Conservation (phyloP, 2,329 filamentous ascomycete species). For the Aureobasidium mangrovei region DNA sequence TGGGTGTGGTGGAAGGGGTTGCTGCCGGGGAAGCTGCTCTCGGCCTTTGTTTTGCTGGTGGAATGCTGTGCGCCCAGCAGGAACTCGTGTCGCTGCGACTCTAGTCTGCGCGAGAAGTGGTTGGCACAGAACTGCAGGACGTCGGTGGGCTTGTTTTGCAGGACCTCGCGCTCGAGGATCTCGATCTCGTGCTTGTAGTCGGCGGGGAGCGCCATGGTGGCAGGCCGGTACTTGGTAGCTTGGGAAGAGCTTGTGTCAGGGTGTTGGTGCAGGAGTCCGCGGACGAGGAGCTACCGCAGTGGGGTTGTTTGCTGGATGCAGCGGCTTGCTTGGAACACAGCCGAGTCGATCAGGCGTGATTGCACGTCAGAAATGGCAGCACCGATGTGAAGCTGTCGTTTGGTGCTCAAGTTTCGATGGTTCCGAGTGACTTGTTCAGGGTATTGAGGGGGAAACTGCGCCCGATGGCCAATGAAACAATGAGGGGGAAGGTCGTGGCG, state of each 20-base stretch:
- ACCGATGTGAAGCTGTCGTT: constrained; percentile 6
- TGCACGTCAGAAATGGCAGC: neutral
- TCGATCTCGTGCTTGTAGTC: constrained; percentile 55
- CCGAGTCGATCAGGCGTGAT: neutral
- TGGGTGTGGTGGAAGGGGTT: constrained; percentile 60
- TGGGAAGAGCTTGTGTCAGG: constrained; percentile 7
- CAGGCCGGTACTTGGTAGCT: constrained; percentile 7
- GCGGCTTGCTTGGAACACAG: neutral
- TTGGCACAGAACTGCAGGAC: constrained; percentile 63
- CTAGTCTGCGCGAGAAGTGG: constrained; percentile 57
- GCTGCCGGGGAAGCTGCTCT: constrained; percentile 65
- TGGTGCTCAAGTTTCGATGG: neutral
- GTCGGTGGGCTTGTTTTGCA: constrained; percentile 51
- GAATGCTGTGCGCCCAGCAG: constrained; percentile 42
- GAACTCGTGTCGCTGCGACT: constrained; percentile 53
- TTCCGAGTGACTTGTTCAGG: constrained; percentile 8
- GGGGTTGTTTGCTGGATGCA: constrained; percentile 11
- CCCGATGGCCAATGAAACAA: constrained; percentile 10
- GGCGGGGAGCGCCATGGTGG: constrained; percentile 33
- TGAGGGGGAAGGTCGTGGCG: constrained; percentile 7
- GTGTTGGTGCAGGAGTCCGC: constrained; percentile 12
- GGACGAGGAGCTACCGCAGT: constrained; percentile 11
- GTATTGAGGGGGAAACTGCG: constrained; percentile 11
- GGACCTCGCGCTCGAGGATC: constrained; percentile 53
- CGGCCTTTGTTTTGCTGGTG: constrained; percentile 52